Evolutionary conservation across 768 basidiomycete genomes (phyloP).

Genomic region (Pleurotus platypus): DNA sequence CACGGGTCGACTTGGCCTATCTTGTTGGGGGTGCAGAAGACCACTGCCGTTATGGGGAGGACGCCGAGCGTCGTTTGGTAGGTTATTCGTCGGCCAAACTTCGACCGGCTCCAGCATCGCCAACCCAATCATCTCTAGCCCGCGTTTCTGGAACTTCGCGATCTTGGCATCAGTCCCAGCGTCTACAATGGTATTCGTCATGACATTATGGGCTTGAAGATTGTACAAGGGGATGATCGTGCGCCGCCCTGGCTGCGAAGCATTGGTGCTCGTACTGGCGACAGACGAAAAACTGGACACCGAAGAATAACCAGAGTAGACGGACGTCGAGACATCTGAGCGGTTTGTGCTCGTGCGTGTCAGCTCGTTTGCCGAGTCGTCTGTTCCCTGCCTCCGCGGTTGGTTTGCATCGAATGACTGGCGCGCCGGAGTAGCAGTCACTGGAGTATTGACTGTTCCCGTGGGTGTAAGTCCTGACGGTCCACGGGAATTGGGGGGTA

Average conservation of each 20-base stretch:
- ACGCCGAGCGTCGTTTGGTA: not conserved
- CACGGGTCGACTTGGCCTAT: slow-evolving; percentile 1
- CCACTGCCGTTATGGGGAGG: not conserved
- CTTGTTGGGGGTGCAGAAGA: not conserved
- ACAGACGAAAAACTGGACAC: slow-evolving; percentile 33
- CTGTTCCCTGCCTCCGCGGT: slow-evolving; percentile 1
- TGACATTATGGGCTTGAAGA: slow-evolving; percentile 82
- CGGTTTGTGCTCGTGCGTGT: slow-evolving; percentile 54
- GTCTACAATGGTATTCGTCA: slow-evolving; percentile 83
- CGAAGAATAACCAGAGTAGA: slow-evolving; percentile 37
- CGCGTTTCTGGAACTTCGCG: slow-evolving; percentile 69
- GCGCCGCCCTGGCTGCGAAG: slow-evolving; percentile 52
- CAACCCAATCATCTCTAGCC: slow-evolving; percentile 75
- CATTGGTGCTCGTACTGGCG: not conserved
- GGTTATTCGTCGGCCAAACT: slow-evolving; percentile 43
- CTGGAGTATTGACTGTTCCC: slow-evolving; percentile 18
- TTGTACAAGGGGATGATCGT: slow-evolving; percentile 86
- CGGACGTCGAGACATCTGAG: slow-evolving; percentile 45
- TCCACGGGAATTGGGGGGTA: slow-evolving; percentile 59
- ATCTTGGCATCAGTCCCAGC: slow-evolving; percentile 88
- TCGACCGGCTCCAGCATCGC: slow-evolving; percentile 81
- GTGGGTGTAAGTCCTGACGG: slow-evolving; percentile 30
- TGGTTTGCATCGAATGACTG: not conserved
- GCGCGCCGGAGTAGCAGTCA: slow-evolving; percentile 27
- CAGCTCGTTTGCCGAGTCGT: slow-evolving; percentile 14